Evolutionary conservation across 2,329 filamentous ascomycete species (phyloP).

Genomic region (Cucurbitaria berberidis): DNA sequence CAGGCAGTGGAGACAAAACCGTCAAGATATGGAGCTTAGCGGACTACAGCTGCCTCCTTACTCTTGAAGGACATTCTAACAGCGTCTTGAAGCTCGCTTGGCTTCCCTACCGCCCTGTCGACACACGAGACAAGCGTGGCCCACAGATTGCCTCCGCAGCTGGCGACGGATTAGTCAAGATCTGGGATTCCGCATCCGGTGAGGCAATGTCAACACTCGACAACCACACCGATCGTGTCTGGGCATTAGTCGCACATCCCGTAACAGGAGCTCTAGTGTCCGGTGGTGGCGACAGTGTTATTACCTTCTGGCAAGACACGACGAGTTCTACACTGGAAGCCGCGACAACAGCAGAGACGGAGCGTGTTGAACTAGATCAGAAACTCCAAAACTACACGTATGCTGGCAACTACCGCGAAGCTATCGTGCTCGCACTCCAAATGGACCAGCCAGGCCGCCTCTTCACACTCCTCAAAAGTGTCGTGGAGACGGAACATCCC

Average conservation of each 20-base stretch:
- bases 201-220: conserved; percentile 90
- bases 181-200: conserved; percentile 88
- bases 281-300: conserved; percentile 87
- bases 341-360: conserved; percentile 73
- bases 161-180: conserved; percentile 92
- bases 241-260: conserved; percentile 77
- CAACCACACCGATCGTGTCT: conserved; percentile 95
- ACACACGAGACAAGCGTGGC: conserved; percentile 59
- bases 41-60: conserved; percentile 90
- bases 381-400: conserved; percentile 92
- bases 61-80: conserved; percentile 95
- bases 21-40: conserved; percentile 92
- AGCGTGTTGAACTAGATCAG: conserved; percentile 91
- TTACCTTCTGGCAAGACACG: conserved; percentile 96
- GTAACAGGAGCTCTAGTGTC: conserved; percentile 77
- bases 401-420: conserved; percentile 85
- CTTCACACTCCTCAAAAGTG: conserved; percentile 80
- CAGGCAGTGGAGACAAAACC: conserved; percentile 94
- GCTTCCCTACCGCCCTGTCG: conserved; percentile 63
- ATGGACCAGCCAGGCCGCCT: conserved; percentile 93
- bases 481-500: conserved; percentile 67
- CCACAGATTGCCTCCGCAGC: conserved; percentile 84
- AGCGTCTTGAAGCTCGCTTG: conserved; percentile 93
- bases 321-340: conserved; percentile 79
- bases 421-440: conserved; percentile 87